Base-by-base conservation (phyloP, 2,329 filamentous ascomycete genomes). In the Scorias spongiosa region DNA sequence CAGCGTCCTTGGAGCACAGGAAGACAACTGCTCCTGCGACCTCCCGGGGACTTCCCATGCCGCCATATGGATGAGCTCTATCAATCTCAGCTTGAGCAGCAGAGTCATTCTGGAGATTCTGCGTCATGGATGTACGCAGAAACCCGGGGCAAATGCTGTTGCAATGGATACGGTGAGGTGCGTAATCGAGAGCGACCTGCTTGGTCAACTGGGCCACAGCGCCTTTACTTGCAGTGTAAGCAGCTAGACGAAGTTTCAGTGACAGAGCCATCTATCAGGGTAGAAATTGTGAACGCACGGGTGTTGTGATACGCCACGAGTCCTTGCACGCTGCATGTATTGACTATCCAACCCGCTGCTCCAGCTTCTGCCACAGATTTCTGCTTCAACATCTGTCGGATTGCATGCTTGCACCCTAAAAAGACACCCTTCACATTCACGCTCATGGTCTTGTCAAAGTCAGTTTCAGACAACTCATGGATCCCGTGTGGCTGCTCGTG, bases 211-310 rank as follows among this genome's bases (percentile, higher is more conserved):
- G 57, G 9, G 65, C 56, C 6, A 70, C 66, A 0, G 67, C 69
- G 9, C 64, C 66, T 49, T 72, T 73, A 37, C 60, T 65, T 2
- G 67, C 64, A 43, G 64, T 66, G 50, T 72, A 72, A 14, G 58
- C 57, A 20, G 63, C 60, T 57, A 49, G 14, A 20, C 6, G 10
- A 10, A 29, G 11, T 2, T 36, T 44, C 15, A 34, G 29, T 28
- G 43, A 11, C 39, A 15, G 12, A 14, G 18, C 11, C 17, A 17
- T 14, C 12, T 18, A 7, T 14, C 14, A 18, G 12, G 11, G 14
- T 40, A 5, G 4, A 4, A 40, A 4, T 39, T n/a, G 14, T 29
- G 14, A 14, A 53, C 56, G 42, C 43, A 58, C 54, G 51, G 11
- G 53, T 57, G 12, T 53, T 51, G 40, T 48, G 46, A 46, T 52